Evolutionary conservation across 495 filamentous ascomycete species (phyloP), one percentile per base, ranked within the genome.

Genomic region (Xylaria acuta): DNA sequence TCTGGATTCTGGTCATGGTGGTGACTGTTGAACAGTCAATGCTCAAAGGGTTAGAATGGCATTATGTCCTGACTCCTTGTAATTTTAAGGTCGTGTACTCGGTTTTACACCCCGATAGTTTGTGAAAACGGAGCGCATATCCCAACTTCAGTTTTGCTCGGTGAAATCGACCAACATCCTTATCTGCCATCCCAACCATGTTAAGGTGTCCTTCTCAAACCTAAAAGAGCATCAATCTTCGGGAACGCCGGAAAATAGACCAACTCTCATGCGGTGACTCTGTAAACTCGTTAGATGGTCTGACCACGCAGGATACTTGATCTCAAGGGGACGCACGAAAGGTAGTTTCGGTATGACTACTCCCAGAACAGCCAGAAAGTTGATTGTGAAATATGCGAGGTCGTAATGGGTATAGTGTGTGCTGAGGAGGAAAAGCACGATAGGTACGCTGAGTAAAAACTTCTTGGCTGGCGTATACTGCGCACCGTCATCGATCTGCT

Each of bases 341-440:
- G 96, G 96, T 74, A 99, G 82, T 83, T 99, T 99, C 38, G 96
- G 96, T 79, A 99, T 94, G 59, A 99, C 92, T 66, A 98, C 96
- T 6, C 85, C 94, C 74, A 98, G 82, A 32, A 95, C 93, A 60
- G 96, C 96, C 74, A 97, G 84, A 76, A 95, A 94, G 84, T 99
- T 99, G 84, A 99, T 95, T 75, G 91, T 94, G 79, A 99, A 99
- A 82, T 97, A 97, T 25, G 92, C 91, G 78, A 97, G 79, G 83
- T 97, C 95, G 85, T 98, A 99, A 82, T 97, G 95, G 72, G 96
- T 98, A 82, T 98, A 99, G 83, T 99, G 96, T 64, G 96, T 99
- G 86, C 95, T 97, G 72, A 98, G 85, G 69, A 99, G 87, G 80
- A 99, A 99, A 76, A 99, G 88, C 72, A 94, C 88, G 73, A 99